Evolutionary conservation across 164 flowering plant species (phyloP).

Genomic region (Magnolia sinica): DNA sequence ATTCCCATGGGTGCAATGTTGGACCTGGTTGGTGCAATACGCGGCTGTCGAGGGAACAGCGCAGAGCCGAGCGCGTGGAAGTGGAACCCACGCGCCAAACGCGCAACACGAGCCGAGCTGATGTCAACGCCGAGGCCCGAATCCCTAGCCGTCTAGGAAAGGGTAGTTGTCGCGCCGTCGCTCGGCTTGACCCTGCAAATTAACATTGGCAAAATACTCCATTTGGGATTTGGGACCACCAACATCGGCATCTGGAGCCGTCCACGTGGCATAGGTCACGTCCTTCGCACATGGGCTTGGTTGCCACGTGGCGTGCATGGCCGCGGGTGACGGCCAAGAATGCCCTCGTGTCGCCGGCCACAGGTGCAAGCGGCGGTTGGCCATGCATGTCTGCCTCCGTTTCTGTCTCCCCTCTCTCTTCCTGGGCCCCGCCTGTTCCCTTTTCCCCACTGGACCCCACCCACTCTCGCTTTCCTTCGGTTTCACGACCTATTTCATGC

Average conservation of each 20-base stretch:
- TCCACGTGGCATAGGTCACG: background rate
- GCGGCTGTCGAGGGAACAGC: too few relatives aligned
- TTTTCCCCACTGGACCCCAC: background rate
- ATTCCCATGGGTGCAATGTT: too few relatives aligned
- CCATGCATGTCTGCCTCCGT: constrained; percentile 20
- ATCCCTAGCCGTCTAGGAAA: background rate
- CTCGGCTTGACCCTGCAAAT: background rate
- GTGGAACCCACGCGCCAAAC: too few relatives aligned
- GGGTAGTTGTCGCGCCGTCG: background rate
- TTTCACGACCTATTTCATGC: background rate
- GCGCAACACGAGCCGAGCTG: background rate
- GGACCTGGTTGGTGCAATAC: too few relatives aligned
- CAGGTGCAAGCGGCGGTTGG: constrained; percentile 18
- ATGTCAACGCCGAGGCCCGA: background rate
- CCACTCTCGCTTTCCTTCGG: too few relatives aligned
- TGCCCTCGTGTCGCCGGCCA: constrained; percentile 5
- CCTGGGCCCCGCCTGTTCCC: background rate
- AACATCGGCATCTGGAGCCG: background rate
- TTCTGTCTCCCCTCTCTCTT: background rate
- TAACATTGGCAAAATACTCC: background rate
- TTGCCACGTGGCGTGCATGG: constrained; percentile 15
- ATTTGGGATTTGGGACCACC: background rate
- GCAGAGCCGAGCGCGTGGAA: too few relatives aligned
- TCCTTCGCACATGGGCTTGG: background rate
- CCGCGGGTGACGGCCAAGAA: background rate